A percentile compares a stretch with the other conserved stretches of the same genome.
Conservation (phyloP, 805 yeast species). For the Jamesozyma piceae region DNA sequence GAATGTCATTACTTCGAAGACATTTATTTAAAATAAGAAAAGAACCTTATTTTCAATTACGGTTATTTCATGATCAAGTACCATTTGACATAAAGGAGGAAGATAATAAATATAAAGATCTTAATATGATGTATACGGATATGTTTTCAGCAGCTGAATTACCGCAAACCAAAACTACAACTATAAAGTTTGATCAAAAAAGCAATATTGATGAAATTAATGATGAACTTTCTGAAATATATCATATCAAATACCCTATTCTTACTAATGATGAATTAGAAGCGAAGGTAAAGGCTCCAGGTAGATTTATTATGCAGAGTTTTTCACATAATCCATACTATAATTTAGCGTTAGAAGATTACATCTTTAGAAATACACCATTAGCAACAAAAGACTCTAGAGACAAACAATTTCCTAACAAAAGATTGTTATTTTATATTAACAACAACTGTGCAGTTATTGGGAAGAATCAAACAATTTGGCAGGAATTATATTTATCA, state of each 20-base stretch:
- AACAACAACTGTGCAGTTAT: conserved; percentile 84
- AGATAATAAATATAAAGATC: conserved; percentile 24
- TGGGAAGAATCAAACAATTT: conserved; percentile 94
- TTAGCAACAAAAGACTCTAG: not conserved
- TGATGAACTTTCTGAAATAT: conserved; percentile 26
- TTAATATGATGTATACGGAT: conserved; percentile 31
- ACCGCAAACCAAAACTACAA: not conserved
- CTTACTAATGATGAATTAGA: conserved; percentile 17
- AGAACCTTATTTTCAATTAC: not conserved
- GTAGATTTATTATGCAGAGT: conserved; percentile 47
- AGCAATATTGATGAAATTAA: conserved; percentile 31
- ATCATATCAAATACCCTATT: conserved; percentile 10
- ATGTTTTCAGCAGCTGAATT: conserved; percentile 20
- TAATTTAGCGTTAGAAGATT: conserved; percentile 78
- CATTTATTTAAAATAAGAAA: not conserved
- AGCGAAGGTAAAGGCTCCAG: conserved; percentile 32
- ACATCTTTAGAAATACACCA: conserved; percentile 60
- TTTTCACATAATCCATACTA: conserved; percentile 51
- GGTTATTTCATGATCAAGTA: not conserved
- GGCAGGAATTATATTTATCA: conserved; percentile 70
- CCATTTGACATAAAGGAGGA: conserved; percentile 17
- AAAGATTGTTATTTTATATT: conserved; percentile 60
- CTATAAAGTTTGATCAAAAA: conserved; percentile 7
- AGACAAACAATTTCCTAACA: conserved; percentile 15
- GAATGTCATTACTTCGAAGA: not conserved